Conservation (phyloP, 2,329 filamentous ascomycete species). For the Colletotrichum magnum region DNA sequence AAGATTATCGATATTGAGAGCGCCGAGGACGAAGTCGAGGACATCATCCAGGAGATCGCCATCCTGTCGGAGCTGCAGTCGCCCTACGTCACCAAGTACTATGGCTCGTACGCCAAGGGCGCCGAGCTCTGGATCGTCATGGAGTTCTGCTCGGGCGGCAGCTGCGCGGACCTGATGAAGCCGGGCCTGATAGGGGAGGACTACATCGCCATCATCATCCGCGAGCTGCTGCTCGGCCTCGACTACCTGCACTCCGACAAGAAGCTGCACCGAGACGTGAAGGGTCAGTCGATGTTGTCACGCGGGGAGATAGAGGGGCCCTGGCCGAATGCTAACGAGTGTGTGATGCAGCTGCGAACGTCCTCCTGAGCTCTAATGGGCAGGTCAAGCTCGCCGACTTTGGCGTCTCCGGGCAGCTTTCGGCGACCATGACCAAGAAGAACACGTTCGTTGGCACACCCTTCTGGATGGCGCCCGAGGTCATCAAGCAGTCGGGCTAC, state of each 20-base stretch:
- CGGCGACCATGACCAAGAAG: slow-evolving; percentile 99
- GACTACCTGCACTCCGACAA: slow-evolving; percentile 96
- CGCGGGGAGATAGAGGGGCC: not conserved
- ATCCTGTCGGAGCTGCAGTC: slow-evolving; percentile 97
- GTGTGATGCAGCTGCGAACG: slow-evolving; percentile 81
- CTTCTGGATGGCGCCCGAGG: slow-evolving; percentile 99
- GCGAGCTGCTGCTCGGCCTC: slow-evolving; percentile 89
- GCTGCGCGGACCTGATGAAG: slow-evolving; percentile 96
- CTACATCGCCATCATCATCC: slow-evolving; percentile 95
- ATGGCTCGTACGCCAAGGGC: slow-evolving; percentile 95
- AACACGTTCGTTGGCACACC: slow-evolving; percentile 98
- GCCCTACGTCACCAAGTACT: slow-evolving; percentile 97
- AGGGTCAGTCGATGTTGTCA: slow-evolving; percentile 69
- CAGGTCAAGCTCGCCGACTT: slow-evolving; percentile 99
- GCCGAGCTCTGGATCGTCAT: slow-evolving; percentile 99
- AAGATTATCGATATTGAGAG: slow-evolving; percentile 99
- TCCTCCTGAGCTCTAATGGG: slow-evolving; percentile 88
- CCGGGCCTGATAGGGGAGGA: slow-evolving; percentile 92
- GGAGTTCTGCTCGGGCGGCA: slow-evolving; percentile 98
- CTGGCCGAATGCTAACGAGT: not conserved
- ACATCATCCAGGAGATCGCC: slow-evolving; percentile 98
- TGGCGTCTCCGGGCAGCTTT: slow-evolving; percentile 94
- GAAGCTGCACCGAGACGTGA: slow-evolving; percentile 96
- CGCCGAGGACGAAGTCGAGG: slow-evolving; percentile 98
- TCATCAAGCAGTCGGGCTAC: slow-evolving; percentile 98